Evolutionary conservation across 257 asterid genomes (phyloP).

Genomic region (Buddleja alternifolia): DNA sequence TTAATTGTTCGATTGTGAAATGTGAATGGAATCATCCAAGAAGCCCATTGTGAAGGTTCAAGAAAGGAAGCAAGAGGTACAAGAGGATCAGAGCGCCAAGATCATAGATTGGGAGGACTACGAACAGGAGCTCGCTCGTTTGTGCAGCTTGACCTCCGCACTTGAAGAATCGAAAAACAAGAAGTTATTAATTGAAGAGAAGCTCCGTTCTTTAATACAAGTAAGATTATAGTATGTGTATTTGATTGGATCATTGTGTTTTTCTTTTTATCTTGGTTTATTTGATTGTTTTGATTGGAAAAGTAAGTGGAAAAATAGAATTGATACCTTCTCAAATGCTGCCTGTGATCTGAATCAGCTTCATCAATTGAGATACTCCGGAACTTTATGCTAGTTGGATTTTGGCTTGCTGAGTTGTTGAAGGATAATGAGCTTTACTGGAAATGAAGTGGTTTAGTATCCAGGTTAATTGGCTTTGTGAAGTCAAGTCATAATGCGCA

Average conservation of each 20-base stretch:
- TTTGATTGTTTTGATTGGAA: background rate
- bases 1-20: conserved; percentile 30
- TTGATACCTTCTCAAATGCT: conserved; percentile 4
- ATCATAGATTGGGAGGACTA: conserved; percentile 87
- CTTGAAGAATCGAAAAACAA: conserved; percentile 66
- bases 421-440: background rate
- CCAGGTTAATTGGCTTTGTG: conserved; percentile 4
- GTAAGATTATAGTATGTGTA: conserved; percentile 35
- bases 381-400: background rate
- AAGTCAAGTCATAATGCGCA: background rate
- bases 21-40: conserved; percentile 60
- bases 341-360: conserved; percentile 3
- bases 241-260: background rate
- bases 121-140: conserved; percentile 81
- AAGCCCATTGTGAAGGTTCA: conserved; percentile 47
- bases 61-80: conserved; percentile 38
- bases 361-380: background rate
- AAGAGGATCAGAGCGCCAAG: conserved; percentile 47
- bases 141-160: conserved; percentile 83
- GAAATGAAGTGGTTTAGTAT: conserved; percentile 8
- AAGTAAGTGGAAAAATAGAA: background rate
- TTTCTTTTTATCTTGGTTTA: background rate
- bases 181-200: conserved; percentile 59
- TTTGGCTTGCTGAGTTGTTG: background rate
- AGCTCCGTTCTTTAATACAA: conserved; percentile 59